Conservation (phyloP, 2,329 filamentous ascomycete genomes). For the Alternaria novae-zelandiae region DNA sequence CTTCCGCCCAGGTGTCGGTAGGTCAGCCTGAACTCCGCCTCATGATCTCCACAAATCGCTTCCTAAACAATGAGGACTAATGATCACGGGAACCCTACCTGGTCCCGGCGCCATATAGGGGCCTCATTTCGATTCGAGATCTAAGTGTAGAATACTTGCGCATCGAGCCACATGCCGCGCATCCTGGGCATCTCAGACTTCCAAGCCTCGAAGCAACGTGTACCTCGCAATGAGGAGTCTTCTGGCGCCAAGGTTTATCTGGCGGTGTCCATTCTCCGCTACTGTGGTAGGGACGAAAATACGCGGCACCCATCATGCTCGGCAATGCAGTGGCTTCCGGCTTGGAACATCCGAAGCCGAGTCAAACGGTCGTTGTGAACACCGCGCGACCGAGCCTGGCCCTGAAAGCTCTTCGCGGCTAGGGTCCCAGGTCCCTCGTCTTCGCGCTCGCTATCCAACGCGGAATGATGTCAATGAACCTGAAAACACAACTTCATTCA, state of each 20-base stretch:
- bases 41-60: slow-evolving; percentile 12
- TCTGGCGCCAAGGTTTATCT: slow-evolving; percentile 10
- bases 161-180: neutral
- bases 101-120: neutral
- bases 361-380: neutral
- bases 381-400: neutral
- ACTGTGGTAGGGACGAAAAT: slow-evolving; percentile 23
- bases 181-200: slow-evolving; percentile 1
- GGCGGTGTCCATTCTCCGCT: neutral
- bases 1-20: slow-evolving; percentile 1
- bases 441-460: neutral
- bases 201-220: slow-evolving; percentile 23
- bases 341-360: slow-evolving; percentile 17
- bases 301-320: slow-evolving; percentile 23
- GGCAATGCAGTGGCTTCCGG: slow-evolving; percentile 27
- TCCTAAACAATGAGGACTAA: slow-evolving; percentile 1
- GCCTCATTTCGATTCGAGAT: neutral
- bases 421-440: neutral
- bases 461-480: slow-evolving; percentile 10
- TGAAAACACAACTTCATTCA: neutral
- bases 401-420: neutral
- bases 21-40: slow-evolving; percentile 17
- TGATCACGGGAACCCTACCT: slow-evolving; percentile 1
- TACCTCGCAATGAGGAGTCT: slow-evolving; percentile 3
- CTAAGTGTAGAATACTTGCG: neutral